phyloP scores from a whole-genome alignment of 495 filamentous ascomycete species.

The Oidiodendron maius region DNA sequence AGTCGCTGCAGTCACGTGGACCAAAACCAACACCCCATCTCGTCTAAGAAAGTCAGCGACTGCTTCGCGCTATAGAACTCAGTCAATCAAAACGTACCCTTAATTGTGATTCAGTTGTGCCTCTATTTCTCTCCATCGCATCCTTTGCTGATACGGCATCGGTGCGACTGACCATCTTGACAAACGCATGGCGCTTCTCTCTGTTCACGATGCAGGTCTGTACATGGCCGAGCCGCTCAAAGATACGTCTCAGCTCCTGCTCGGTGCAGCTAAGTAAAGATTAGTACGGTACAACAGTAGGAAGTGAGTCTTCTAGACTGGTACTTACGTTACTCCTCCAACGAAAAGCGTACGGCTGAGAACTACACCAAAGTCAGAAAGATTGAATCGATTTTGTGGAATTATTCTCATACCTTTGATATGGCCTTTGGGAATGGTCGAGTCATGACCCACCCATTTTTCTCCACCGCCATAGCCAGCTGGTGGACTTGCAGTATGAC shows the following conservation, averaged over 20 bases:
- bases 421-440: conserved; percentile 58
- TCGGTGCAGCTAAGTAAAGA: conserved; percentile 59
- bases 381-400: background rate
- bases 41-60: conserved; percentile 48
- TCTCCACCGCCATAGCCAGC: conserved; percentile 33
- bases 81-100: conserved; percentile 71
- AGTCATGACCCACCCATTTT: conserved; percentile 81
- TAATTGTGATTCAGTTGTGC: conserved; percentile 65
- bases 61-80: background rate
- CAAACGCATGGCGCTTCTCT: conserved; percentile 96
- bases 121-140: conserved; percentile 81
- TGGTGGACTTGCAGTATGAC: conserved; percentile 54
- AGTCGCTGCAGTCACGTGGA: conserved; percentile 95
- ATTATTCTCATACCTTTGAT: conserved; percentile 63
- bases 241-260: conserved; percentile 69
- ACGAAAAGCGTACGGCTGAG: conserved; percentile 94
- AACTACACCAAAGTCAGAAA: conserved; percentile 43
- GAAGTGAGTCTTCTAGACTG: background rate
- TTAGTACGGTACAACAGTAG: conserved; percentile 16
- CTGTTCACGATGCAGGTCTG: conserved; percentile 97
- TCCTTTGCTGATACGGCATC: conserved; percentile 81
- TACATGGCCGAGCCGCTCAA: conserved; percentile 74
- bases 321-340: conserved; percentile 84
- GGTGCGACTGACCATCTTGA: conserved; percentile 89
- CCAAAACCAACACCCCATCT: conserved; percentile 98